Percentiles rank a stretch among this genome's conserved stretches.
These are phyloP conservation scores for Aspergillus caelatus DNA, from an alignment of 2,329 filamentous ascomycete genomes.

Conservation along the genomic window DNA sequence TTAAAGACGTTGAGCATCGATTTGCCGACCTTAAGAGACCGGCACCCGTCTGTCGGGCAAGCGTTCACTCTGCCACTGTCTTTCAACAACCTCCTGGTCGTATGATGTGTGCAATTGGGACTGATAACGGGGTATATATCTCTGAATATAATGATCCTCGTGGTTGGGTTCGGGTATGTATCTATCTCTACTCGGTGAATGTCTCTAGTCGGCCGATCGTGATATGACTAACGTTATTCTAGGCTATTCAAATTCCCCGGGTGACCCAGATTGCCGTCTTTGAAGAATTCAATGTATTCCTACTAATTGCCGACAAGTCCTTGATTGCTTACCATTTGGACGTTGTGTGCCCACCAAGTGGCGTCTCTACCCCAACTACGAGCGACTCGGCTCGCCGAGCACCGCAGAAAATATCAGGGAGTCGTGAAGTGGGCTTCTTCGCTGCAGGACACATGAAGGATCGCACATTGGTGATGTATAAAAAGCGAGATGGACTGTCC, in stretches of 20 bases:
- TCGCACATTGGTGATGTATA: constrained; percentile 91
- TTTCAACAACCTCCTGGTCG: constrained; percentile 81
- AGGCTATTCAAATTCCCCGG: constrained; percentile 74
- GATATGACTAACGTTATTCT: constrained; percentile 14
- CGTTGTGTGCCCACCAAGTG: constrained; percentile 65
- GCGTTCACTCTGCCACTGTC: constrained; percentile 89
- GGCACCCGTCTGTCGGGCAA: constrained; percentile 78
- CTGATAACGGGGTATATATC: constrained; percentile 90
- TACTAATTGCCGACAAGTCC: constrained; percentile 88
- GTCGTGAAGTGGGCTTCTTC: constrained; percentile 95
- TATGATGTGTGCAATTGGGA: constrained; percentile 89
- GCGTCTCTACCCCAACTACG: constrained; percentile 54
- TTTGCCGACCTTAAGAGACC: constrained; percentile 67
- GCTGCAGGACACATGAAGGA: constrained; percentile 97
- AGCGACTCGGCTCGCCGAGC: constrained; percentile 77
- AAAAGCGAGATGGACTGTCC: constrained; percentile 88
- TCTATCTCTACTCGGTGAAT: not conserved
- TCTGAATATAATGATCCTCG: constrained; percentile 86
- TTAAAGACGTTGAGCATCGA: constrained; percentile 80
- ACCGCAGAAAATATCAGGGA: constrained; percentile 85
- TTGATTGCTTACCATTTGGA: constrained; percentile 94
- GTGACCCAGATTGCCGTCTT: constrained; percentile 94
- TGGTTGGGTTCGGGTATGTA: constrained; percentile 81
- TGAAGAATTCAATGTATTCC: constrained; percentile 91
- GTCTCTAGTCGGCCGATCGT: not conserved